Conservation (phyloP, 495 filamentous ascomycete species). For the Penicillium steckii region DNA sequence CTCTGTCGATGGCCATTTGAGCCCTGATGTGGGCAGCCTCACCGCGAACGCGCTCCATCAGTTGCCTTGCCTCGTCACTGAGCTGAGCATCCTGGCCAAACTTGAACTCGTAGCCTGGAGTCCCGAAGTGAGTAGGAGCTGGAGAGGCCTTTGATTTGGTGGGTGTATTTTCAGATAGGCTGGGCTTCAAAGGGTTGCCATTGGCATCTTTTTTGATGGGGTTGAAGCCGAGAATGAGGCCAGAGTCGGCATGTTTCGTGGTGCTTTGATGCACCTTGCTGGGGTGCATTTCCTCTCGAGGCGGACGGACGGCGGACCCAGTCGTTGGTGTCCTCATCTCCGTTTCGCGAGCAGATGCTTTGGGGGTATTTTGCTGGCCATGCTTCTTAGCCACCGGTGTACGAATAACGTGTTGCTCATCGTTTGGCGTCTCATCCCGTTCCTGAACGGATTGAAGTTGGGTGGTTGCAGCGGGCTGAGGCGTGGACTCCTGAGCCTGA, state of each 20-base stretch:
- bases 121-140: slow-evolving; percentile 41
- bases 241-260: slow-evolving; percentile 64
- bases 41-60: slow-evolving; percentile 75
- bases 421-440: slow-evolving; percentile 30
- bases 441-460: slow-evolving; percentile 39
- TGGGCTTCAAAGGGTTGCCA: slow-evolving; percentile 37
- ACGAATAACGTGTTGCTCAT: slow-evolving; percentile 13
- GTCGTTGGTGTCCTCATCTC: slow-evolving; percentile 54
- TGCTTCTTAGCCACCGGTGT: slow-evolving; percentile 22
- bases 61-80: slow-evolving; percentile 66
- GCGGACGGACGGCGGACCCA: slow-evolving; percentile 38
- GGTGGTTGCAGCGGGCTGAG: slow-evolving; percentile 12
- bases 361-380: slow-evolving; percentile 16
- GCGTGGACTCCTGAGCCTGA: slow-evolving; percentile 8
- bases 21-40: slow-evolving; percentile 67
- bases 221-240: slow-evolving; percentile 64
- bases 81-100: slow-evolving; percentile 62
- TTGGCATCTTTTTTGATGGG: slow-evolving; percentile 52
- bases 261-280: slow-evolving; percentile 71
- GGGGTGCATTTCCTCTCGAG: slow-evolving; percentile 74
- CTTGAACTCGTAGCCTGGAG: slow-evolving; percentile 74
- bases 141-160: slow-evolving; percentile 43
- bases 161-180: slow-evolving; percentile 36
- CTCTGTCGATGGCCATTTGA: slow-evolving; percentile 56
- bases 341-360: slow-evolving; percentile 9